Conservation (phyloP, 495 filamentous ascomycete genomes). For the Tuber aestivum region DNA sequence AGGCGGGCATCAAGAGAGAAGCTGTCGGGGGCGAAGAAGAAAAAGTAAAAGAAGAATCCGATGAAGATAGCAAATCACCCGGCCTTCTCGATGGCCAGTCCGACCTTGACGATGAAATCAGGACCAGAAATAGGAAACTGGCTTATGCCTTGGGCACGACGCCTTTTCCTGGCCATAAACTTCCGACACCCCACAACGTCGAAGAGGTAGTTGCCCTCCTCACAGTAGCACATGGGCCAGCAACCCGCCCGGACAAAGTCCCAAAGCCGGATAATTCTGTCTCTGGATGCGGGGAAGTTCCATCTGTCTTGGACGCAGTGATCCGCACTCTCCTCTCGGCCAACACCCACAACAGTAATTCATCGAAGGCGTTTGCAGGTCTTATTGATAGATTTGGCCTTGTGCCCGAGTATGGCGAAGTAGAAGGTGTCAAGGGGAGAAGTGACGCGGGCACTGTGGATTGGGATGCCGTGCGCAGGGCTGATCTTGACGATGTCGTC, state of each 20-base stretch:
- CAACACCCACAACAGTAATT: conserved; percentile 36
- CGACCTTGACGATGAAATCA: background rate
- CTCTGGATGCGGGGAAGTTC: conserved; percentile 89
- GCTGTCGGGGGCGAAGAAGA: background rate
- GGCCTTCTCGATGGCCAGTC: background rate
- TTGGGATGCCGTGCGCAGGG: conserved; percentile 73
- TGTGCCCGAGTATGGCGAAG: conserved; percentile 47
- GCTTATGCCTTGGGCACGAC: conserved; percentile 26
- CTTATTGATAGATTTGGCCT: conserved; percentile 66
- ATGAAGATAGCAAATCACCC: background rate
- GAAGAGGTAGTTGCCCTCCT: conserved; percentile 68
- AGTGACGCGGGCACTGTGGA: conserved; percentile 60
- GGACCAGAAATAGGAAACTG: conserved; percentile 7
- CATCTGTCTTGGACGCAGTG: conserved; percentile 81
- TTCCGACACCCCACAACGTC: conserved; percentile 67
- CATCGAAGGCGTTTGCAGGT: conserved; percentile 57
- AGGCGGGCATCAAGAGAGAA: background rate
- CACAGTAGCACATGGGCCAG: conserved; percentile 58
- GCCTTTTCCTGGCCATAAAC: conserved; percentile 65
- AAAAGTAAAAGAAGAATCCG: background rate
- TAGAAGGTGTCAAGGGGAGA: conserved; percentile 47
- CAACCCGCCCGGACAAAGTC: conserved; percentile 60
- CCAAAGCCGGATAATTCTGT: conserved; percentile 71
- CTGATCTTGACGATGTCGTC: conserved; percentile 58
- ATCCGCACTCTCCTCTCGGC: conserved; percentile 49